phyloP scores from a whole-genome alignment of 345 rosid genomes.

The Moringa oleifera region DNA sequence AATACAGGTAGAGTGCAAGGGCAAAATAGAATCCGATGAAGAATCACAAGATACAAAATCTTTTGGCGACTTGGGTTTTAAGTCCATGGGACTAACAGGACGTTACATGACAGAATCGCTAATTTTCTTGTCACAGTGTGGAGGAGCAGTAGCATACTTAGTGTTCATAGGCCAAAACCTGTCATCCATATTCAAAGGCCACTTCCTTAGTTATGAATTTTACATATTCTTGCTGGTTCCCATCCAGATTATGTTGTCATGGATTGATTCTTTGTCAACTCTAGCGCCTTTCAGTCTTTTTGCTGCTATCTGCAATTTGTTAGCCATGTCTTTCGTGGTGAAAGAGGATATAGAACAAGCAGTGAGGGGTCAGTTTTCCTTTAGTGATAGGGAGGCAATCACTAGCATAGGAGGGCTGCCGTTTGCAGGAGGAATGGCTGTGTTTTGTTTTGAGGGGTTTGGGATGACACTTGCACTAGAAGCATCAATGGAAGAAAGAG shows the following conservation, averaged over 20 bases:
- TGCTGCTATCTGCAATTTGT: slow-evolving; percentile 67
- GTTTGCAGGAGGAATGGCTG: slow-evolving; percentile 87
- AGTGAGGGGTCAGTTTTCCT: slow-evolving; percentile 54
- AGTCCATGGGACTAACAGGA: slow-evolving; percentile 65
- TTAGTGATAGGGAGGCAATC: slow-evolving; percentile 62
- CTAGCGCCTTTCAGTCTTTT: slow-evolving; percentile 81
- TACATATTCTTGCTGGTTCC: slow-evolving; percentile 75
- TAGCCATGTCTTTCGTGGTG: slow-evolving; percentile 72
- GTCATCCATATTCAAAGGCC: slow-evolving; percentile 45
- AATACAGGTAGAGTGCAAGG: slow-evolving; percentile 64
- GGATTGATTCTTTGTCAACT: slow-evolving; percentile 70
- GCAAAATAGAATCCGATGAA: slow-evolving; percentile 49
- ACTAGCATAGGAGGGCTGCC: slow-evolving; percentile 65
- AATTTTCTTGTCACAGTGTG: slow-evolving; percentile 70
- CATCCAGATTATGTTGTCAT: slow-evolving; percentile 60
- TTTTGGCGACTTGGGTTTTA: slow-evolving; percentile 80
- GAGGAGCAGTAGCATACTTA: slow-evolving; percentile 82
- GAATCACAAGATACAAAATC: slow-evolving; percentile 50
- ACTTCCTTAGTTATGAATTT: slow-evolving; percentile 29
- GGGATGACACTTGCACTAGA: slow-evolving; percentile 88
- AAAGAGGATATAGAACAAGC: slow-evolving; percentile 60
- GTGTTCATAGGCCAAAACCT: slow-evolving; percentile 85
- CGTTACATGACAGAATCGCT: slow-evolving; percentile 74
- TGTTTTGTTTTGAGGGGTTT: slow-evolving; percentile 91
- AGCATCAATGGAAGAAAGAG: slow-evolving; percentile 69